Evolutionary conservation across 2,329 filamentous ascomycete species (phyloP).

Genomic region (Paracoccidioides lutzii): DNA sequence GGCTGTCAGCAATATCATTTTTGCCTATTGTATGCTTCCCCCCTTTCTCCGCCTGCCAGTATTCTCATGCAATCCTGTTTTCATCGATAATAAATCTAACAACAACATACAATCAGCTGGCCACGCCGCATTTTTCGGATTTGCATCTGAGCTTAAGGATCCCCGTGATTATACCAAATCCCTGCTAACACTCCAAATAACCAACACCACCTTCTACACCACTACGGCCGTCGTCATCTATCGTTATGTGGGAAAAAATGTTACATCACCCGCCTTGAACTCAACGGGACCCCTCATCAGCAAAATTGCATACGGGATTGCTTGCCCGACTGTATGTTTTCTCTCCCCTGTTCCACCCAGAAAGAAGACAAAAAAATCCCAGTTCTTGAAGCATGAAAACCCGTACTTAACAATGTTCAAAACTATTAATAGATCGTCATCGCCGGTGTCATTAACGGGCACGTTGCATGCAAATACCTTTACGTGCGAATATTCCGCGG

Average conservation of each 20-base stretch:
- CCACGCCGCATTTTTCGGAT: conserved; percentile 55
- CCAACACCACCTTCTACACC: conserved; percentile 50
- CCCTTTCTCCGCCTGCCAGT: conserved; percentile 18
- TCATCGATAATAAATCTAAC: neutral
- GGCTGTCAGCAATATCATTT: conserved; percentile 54
- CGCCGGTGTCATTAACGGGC: conserved; percentile 57
- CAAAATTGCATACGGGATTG: conserved; percentile 56
- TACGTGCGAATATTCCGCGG: conserved; percentile 51
- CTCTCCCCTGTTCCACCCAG: neutral
- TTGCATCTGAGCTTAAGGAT: conserved; percentile 51
- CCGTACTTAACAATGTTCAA: neutral
- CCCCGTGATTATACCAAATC: conserved; percentile 50
- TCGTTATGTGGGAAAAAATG: conserved; percentile 47
- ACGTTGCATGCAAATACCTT: conserved; percentile 53
- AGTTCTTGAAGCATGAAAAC: neutral
- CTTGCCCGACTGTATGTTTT: conserved; percentile 44
- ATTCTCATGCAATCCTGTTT: neutral
- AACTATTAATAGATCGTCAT: conserved; percentile 47
- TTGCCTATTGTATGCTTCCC: conserved; percentile 47
- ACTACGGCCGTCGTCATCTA: conserved; percentile 57
- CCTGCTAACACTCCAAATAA: conserved; percentile 47
- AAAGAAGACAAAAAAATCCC: neutral
- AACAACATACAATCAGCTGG: conserved; percentile 31
- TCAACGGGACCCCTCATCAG: conserved; percentile 44
- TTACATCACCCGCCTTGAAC: conserved; percentile 54